These are phyloP conservation scores for Lipomyces mesembrius DNA, from an alignment of 805 yeast species.

Conservation along the genomic window DNA sequence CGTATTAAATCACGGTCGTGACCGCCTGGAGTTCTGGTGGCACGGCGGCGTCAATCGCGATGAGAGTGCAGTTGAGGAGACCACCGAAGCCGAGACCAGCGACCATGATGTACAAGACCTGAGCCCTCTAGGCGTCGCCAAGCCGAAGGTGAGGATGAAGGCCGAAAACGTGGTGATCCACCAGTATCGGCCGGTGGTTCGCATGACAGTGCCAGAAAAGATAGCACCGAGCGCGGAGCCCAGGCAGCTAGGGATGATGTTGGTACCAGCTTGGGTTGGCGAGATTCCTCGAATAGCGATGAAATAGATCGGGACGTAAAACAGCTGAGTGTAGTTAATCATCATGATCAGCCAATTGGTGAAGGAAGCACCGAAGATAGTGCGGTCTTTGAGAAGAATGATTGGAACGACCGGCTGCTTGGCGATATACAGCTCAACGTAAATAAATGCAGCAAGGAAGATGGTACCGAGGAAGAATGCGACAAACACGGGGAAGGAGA, in stretches of 20 bases:
- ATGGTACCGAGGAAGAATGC: conserved; percentile 47
- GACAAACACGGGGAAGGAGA: conserved; percentile 50
- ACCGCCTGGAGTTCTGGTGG: conserved; percentile 65
- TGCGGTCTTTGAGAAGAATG: conserved; percentile 57
- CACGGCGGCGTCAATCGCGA: conserved; percentile 69
- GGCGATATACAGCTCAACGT: conserved; percentile 57
- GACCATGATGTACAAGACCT: conserved; percentile 45
- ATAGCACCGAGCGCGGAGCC: conserved; percentile 73
- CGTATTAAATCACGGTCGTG: conserved; percentile 76
- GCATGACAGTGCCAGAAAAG: conserved; percentile 68
- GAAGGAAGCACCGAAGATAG: conserved; percentile 67
- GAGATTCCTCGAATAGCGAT: conserved; percentile 57
- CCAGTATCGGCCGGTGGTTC: conserved; percentile 56
- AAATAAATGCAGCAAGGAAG: conserved; percentile 51
- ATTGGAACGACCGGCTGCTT: conserved; percentile 72
- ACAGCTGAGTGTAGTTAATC: conserved; percentile 65
- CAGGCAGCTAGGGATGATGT: conserved; percentile 59
- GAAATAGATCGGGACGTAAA: conserved; percentile 72
- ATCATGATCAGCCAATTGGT: conserved; percentile 75
- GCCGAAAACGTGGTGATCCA: conserved; percentile 39
- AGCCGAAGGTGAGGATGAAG: conserved; percentile 20
- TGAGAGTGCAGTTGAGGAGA: conserved; percentile 60
- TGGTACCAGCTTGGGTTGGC: conserved; percentile 61
- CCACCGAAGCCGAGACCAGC: conserved; percentile 63
- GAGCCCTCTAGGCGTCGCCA: conserved; percentile 25